Evolutionary conservation across 164 flowering plant species (phyloP).

Genomic region (Berberis thunbergii): DNA sequence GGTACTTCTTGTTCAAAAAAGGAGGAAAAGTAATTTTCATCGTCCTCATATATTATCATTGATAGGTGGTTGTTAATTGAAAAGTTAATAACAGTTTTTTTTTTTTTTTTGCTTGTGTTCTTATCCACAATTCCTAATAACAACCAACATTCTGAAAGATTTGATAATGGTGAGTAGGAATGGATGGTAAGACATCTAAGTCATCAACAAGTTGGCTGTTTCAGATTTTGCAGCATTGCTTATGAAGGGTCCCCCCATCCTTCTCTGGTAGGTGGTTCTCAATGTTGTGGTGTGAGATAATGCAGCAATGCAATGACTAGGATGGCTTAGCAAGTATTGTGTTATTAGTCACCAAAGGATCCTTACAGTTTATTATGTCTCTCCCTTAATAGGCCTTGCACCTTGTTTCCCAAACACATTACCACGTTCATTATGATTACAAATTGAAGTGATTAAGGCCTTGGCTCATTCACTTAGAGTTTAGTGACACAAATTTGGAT

Average conservation of each 20-base stretch:
- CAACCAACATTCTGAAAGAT: slow-evolving; percentile 10
- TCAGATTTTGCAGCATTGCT: slow-evolving; percentile 14
- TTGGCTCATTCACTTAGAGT: too few relatives aligned
- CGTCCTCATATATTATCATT: background rate
- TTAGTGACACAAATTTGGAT: too few relatives aligned
- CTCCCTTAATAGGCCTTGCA: too few relatives aligned
- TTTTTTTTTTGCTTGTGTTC: background rate
- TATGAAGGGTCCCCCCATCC: slow-evolving; percentile 10
- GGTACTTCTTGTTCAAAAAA: too few relatives aligned
- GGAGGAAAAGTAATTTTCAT: too few relatives aligned
- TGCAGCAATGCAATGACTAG: background rate
- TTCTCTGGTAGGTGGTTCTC: slow-evolving; percentile 2
- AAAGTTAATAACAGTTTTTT: background rate
- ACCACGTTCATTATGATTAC: too few relatives aligned
- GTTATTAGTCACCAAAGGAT: background rate
- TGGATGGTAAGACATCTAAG: slow-evolving; percentile 29
- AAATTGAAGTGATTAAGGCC: too few relatives aligned
- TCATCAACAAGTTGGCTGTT: slow-evolving; percentile 23
- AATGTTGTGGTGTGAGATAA: slow-evolving; percentile 4
- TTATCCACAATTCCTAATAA: slow-evolving; percentile 3
- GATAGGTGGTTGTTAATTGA: background rate
- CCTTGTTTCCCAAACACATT: too few relatives aligned
- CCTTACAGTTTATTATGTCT: background rate
- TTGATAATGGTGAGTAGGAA: background rate
- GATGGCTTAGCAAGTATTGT: background rate